phyloP scores from a whole-genome alignment of 257 asterid species.

The Datura wrightii region DNA sequence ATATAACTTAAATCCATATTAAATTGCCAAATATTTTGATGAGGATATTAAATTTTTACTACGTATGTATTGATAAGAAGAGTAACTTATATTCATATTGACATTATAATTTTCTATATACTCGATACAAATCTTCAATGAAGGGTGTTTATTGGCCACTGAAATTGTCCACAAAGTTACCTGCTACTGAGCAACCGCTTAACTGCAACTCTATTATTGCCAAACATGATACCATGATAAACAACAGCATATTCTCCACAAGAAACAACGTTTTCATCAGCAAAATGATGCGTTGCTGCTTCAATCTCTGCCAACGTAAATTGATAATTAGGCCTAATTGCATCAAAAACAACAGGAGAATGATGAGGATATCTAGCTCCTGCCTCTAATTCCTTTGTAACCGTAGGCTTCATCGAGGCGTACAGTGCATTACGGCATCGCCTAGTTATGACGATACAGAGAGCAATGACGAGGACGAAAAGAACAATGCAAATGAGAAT shows the following conservation, averaged over 20 bases:
- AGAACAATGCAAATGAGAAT: constrained; percentile 38
- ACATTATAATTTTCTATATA: too few species aligned
- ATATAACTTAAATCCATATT: background rate
- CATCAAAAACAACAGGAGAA: background rate
- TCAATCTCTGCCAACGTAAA: constrained; percentile 51
- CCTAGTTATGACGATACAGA: constrained; percentile 32
- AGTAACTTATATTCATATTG: too few species aligned
- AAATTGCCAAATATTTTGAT: too few species aligned
- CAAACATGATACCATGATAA: constrained; percentile 51
- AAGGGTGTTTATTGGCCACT: too few species aligned
- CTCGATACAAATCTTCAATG: too few species aligned
- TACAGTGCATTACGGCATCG: constrained; percentile 5
- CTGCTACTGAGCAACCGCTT: constrained; percentile 53
- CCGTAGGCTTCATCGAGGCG: background rate
- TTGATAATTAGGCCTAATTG: constrained; percentile 26
- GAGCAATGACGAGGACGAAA: constrained; percentile 25
- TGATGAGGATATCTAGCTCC: background rate
- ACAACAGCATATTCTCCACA: constrained; percentile 58
- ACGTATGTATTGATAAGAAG: too few species aligned
- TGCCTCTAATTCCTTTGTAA: background rate
- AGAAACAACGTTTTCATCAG: constrained; percentile 48
- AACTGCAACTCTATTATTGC: constrained; percentile 50
- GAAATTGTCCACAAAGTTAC: constrained; percentile 30
- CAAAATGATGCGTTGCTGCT: constrained; percentile 51
- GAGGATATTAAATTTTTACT: too few species aligned